Evolutionary conservation across 2,329 filamentous ascomycete species (phyloP).

Genomic region (Camptophora hylomeconis): DNA sequence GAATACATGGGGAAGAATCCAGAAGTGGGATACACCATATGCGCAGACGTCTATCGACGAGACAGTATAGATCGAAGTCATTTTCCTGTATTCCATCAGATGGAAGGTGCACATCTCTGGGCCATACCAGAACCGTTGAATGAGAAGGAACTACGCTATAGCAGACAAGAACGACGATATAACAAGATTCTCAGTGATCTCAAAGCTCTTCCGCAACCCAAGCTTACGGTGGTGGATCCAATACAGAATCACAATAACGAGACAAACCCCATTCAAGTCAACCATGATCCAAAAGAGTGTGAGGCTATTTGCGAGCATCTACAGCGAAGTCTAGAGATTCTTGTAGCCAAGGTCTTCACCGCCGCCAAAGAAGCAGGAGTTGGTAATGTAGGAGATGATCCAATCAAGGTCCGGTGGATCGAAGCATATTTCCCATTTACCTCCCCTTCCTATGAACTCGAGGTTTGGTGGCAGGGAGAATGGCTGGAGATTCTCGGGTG

Average conservation of each 20-base stretch:
- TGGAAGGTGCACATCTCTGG: constrained; percentile 92
- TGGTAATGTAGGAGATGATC: constrained; percentile 46
- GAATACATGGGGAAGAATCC: constrained; percentile 25
- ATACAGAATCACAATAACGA: constrained; percentile 57
- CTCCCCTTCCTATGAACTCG: constrained; percentile 86
- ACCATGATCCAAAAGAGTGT: constrained; percentile 62
- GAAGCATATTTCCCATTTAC: constrained; percentile 98
- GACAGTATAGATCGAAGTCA: constrained; percentile 92
- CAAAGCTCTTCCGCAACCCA: constrained; percentile 46
- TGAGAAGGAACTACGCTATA: constrained; percentile 1
- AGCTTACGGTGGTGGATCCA: constrained; percentile 9
- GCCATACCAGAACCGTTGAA: constrained; percentile 36
- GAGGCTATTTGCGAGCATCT: constrained; percentile 74
- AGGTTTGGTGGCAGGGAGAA: constrained; percentile 85
- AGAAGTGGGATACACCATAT: constrained; percentile 73
- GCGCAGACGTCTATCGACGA: constrained; percentile 86
- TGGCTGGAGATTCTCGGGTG: constrained; percentile 96
- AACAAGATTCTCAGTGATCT: constrained; percentile 56
- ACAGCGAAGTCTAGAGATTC: constrained; percentile 75
- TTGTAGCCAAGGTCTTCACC: constrained; percentile 81
- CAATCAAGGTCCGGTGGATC: constrained; percentile 80
- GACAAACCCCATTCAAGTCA: constrained; percentile 68
- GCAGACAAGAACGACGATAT: constrained; percentile 27
- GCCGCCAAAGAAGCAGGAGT: constrained; percentile 56
- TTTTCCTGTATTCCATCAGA: constrained; percentile 96